Conservation (phyloP, 2,329 filamentous ascomycete species). For the Aspergillus sojae region DNA sequence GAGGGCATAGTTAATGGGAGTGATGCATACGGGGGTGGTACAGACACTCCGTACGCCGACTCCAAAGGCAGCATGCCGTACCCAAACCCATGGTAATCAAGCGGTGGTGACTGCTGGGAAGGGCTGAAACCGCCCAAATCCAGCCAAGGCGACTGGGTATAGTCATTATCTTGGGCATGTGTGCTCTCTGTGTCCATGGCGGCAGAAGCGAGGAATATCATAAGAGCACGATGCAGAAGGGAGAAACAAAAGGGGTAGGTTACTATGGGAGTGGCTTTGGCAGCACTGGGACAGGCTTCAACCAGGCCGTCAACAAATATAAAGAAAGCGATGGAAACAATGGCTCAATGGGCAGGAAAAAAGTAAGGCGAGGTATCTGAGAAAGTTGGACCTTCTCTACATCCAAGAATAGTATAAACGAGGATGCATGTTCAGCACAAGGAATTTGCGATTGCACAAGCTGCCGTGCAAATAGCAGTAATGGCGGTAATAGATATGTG, state of each 20-base stretch:
- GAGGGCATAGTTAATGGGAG: slow-evolving; percentile 73
- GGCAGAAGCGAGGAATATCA: slow-evolving; percentile 9
- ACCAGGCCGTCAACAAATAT: background rate
- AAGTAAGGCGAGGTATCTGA: slow-evolving; percentile 15
- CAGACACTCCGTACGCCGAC: slow-evolving; percentile 56
- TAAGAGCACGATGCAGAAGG: slow-evolving; percentile 1
- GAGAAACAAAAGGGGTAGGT: slow-evolving; percentile 16
- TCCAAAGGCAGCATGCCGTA: slow-evolving; percentile 67
- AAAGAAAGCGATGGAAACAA: slow-evolving; percentile 14
- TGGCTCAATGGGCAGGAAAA: slow-evolving; percentile 9
- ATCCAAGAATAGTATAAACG: slow-evolving; percentile 47
- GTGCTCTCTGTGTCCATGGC: slow-evolving; percentile 50
- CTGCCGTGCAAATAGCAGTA: slow-evolving; percentile 17
- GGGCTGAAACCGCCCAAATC: slow-evolving; percentile 48
- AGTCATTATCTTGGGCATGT: slow-evolving; percentile 48
- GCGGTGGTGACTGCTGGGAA: slow-evolving; percentile 68
- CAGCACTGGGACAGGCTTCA: background rate
- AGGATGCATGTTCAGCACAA: slow-evolving; percentile 53
- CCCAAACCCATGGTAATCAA: slow-evolving; percentile 68
- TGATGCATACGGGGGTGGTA: slow-evolving; percentile 58
- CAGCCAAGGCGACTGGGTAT: slow-evolving; percentile 49
- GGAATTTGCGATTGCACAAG: slow-evolving; percentile 31
- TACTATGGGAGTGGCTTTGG: slow-evolving; percentile 29
- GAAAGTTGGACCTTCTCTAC: slow-evolving; percentile 29
- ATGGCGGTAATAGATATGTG: slow-evolving; percentile 5